Evolutionary conservation across 768 basidiomycete genomes (phyloP), one percentile per base, ranked within the genome.

Genomic region (Roridomyces roridus): DNA sequence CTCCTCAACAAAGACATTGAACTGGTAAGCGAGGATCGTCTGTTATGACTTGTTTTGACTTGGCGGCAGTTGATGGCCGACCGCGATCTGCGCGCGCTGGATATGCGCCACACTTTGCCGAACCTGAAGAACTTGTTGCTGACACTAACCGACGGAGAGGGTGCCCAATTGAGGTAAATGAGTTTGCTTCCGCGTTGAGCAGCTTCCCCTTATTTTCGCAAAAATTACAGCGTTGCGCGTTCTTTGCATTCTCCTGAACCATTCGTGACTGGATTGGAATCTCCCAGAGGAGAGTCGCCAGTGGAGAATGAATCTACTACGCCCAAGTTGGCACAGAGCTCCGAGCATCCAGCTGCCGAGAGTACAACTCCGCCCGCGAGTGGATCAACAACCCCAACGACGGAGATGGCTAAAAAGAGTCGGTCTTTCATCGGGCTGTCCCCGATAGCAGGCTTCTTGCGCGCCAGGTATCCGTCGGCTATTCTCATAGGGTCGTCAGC

Each of bases 1-100:
- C 74, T 99, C 37, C 79, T 98, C 28, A 99, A 99, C 77, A 99
- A 98, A 73, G 82, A 99, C 72, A 95, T 99, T 62, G 96, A 99
- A 76, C 80, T 95, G 84, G 95, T 96, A 62, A 58, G 81, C 61
- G 23, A 23, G 39, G 37, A 25, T 41, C 47, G n/a, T 41, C 46
- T 37, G 28, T 25, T 44, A 37, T 18, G 18, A 28, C 46, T 53
- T 57, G 18, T 42, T 57, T 36, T 23, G 44, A 64, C 40, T 39
- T 45, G 51, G 35, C 55, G 36, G 18, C 66, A 98, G 95, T 83
- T 97, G 48, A 96, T 96, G 95, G 80, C 84, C 52, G 92, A 96
- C 65, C 87, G 89, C n/a, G 85, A 91, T 68, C 77, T 98, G 52
- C 88, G 89, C 39, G 89, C 94, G 20, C 74, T 96, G 65, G 97